These are phyloP conservation scores for Mucor piriformis DNA, from an alignment of 371 early-diverging fungal species.

Conservation along the genomic window DNA sequence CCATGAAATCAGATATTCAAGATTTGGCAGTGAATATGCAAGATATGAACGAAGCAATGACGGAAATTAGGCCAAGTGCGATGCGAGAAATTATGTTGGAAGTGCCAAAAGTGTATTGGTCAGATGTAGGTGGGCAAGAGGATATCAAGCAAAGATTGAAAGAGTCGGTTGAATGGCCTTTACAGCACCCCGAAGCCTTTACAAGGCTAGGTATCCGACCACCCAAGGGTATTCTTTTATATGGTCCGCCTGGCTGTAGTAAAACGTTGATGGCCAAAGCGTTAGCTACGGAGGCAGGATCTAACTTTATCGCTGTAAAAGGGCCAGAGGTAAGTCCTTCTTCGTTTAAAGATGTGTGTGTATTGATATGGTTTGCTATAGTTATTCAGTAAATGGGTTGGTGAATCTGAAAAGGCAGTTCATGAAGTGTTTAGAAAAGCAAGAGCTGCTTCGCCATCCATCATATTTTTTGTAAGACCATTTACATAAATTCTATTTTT, in stretches of 20 bases:
- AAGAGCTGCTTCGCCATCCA: constrained; percentile 91
- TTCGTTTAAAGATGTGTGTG: background rate
- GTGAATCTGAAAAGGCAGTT: constrained; percentile 97
- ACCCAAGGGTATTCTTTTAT: constrained; percentile 95
- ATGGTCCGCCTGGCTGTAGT: constrained; percentile 98
- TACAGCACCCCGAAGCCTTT: constrained; percentile 93
- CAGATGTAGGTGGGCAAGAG: constrained; percentile 97
- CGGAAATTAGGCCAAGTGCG: constrained; percentile 87
- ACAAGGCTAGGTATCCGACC: constrained; percentile 86
- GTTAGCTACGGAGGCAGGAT: constrained; percentile 92
- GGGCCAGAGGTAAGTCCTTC: constrained; percentile 94
- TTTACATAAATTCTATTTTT: background rate
- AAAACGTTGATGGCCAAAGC: constrained; percentile 99
- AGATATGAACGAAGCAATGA: constrained; percentile 62
- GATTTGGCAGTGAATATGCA: constrained; percentile 27
- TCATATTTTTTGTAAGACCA: constrained; percentile 94
- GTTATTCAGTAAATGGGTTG: constrained; percentile 98
- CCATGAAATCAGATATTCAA: too few relatives aligned
- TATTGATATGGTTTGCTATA: constrained; percentile 12
- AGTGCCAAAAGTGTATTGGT: constrained; percentile 95
- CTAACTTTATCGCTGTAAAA: constrained; percentile 98
- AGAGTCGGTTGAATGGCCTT: constrained; percentile 99
- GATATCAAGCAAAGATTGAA: constrained; percentile 93
- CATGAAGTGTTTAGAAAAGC: constrained; percentile 95
- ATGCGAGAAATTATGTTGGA: constrained; percentile 96